phyloP scores from a whole-genome alignment of 2,329 filamentous ascomycete species.

The Lachnellula hyalina region DNA sequence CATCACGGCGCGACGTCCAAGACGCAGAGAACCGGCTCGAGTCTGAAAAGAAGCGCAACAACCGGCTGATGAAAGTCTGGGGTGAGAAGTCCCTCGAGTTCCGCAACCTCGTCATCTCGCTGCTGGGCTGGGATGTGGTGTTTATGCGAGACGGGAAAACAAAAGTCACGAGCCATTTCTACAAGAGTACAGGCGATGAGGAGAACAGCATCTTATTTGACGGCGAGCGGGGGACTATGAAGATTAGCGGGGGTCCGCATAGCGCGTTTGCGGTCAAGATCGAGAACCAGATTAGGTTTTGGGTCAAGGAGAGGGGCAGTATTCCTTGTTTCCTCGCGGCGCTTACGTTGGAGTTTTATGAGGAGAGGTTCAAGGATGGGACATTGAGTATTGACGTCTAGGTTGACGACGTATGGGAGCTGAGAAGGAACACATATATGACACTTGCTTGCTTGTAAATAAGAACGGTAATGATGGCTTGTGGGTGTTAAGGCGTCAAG shows the following conservation, averaged over 20 bases:
- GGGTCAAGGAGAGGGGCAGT: conserved; percentile 89
- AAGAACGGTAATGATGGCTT: not conserved
- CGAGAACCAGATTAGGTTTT: conserved; percentile 82
- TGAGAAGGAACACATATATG: conserved; percentile 1
- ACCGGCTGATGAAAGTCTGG: conserved; percentile 90
- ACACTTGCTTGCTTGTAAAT: conserved; percentile 2
- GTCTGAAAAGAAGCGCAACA: conserved; percentile 75
- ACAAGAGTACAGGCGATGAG: conserved; percentile 58
- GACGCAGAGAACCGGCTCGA: conserved; percentile 64
- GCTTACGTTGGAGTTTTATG: conserved; percentile 88
- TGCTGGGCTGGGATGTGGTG: conserved; percentile 89
- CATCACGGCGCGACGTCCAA: conserved; percentile 68
- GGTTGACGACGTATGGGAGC: not conserved
- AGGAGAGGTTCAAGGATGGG: conserved; percentile 44
- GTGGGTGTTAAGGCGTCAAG: not conserved
- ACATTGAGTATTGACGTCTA: conserved; percentile 22
- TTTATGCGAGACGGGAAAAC: conserved; percentile 98
- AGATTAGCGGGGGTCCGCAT: conserved; percentile 84
- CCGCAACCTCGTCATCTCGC: conserved; percentile 86
- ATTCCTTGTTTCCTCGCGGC: conserved; percentile 91
- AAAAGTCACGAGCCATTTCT: conserved; percentile 81
- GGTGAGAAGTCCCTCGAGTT: conserved; percentile 87
- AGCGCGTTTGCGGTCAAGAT: conserved; percentile 85
- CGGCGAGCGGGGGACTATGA: conserved; percentile 94
- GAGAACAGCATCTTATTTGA: conserved; percentile 79